phyloP scores from a whole-genome alignment of 805 yeast species.

The Metschnikowia lachancei region DNA sequence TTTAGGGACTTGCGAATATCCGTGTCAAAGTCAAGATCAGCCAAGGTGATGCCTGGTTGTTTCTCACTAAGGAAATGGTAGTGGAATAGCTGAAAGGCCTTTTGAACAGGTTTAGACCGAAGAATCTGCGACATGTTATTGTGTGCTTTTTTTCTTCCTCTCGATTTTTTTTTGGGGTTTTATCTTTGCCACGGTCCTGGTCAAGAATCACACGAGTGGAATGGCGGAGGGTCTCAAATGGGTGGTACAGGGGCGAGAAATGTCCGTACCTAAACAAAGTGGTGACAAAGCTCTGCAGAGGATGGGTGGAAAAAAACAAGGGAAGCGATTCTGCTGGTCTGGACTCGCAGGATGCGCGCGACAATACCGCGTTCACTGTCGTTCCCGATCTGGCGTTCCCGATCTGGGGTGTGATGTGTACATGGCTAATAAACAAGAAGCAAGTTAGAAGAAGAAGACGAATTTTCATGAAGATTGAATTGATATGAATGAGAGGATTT shows the following conservation, averaged over 20 bases:
- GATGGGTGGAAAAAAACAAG: neutral
- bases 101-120: conserved; percentile 29
- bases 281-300: neutral
- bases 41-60: conserved; percentile 46
- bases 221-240: neutral
- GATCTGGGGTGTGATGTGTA: too few relatives aligned
- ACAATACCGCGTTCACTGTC: too few relatives aligned
- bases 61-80: conserved; percentile 54
- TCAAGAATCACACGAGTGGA: neutral
- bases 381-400: too few relatives aligned
- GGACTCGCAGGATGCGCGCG: neutral
- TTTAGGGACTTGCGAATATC: conserved; percentile 42
- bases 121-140: conserved; percentile 17
- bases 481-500: too few relatives aligned
- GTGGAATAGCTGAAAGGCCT: conserved; percentile 44
- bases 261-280: neutral
- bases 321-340: neutral
- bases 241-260: conserved; percentile 2
- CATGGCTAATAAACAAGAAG: too few relatives aligned
- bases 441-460: too few relatives aligned
- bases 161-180: neutral
- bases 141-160: neutral
- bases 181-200: neutral
- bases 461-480: too few relatives aligned
- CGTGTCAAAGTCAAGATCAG: conserved; percentile 50